Percentiles rank a stretch among this genome's conserved stretches.
phyloP scores from a whole-genome alignment of 495 filamentous ascomycete species.

The Lichenothelia convexa region DNA sequence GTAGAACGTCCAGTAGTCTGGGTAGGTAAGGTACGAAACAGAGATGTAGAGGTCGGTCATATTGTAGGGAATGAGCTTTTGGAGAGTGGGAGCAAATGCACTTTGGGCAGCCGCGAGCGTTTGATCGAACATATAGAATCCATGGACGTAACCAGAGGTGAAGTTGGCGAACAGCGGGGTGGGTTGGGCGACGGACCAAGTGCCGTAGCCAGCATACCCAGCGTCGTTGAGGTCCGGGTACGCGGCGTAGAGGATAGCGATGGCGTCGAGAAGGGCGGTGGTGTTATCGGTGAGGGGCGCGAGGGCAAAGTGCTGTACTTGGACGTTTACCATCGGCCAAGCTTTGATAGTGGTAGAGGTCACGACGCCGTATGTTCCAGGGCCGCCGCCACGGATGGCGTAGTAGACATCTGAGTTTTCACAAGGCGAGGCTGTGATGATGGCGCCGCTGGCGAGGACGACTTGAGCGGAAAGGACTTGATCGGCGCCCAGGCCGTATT shows the following conservation, averaged over 20 bases:
- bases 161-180: conserved; percentile 12
- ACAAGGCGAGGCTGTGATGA: conserved; percentile 8
- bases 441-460: conserved; percentile 7
- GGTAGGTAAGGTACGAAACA: conserved; percentile 17
- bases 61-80: conserved; percentile 14
- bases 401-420: conserved; percentile 10
- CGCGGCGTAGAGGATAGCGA: conserved; percentile 11
- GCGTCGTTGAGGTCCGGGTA: conserved; percentile 13
- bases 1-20: conserved; percentile 22
- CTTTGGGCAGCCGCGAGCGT: conserved; percentile 11
- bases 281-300: conserved; percentile 9
- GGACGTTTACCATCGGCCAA: conserved; percentile 4
- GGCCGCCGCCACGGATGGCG: conserved; percentile 10
- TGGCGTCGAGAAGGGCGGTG: conserved; percentile 12
- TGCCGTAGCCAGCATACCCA: conserved; percentile 19
- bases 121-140: conserved; percentile 16
- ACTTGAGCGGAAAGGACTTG: conserved; percentile 7
- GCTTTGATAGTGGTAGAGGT: conserved; percentile 4
- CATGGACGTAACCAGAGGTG: conserved; percentile 21
- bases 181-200: conserved; percentile 18
- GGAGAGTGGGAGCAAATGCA: conserved; percentile 12
- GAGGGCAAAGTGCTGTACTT: conserved; percentile 5
- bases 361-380: conserved; percentile 6
- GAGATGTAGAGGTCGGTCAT: conserved; percentile 15
- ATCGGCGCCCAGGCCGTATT: conserved; percentile 8